Percentiles rank a stretch among this genome's conserved stretches.
Evolutionary conservation across 345 rosid species (phyloP).

Genomic region (Linum usitatissimum): DNA sequence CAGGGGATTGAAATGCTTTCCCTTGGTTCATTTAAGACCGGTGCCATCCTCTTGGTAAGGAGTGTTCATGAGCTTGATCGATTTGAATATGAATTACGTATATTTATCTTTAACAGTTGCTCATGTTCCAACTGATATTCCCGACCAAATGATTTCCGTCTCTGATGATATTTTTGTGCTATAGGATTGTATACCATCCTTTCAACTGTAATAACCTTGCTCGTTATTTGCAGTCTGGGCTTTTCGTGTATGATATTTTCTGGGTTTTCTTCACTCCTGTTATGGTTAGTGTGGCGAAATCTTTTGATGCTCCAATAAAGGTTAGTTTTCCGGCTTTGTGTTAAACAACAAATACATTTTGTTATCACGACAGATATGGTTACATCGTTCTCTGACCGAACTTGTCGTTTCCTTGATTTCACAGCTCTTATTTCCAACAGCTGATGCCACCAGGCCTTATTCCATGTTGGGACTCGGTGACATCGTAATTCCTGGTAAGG

Average conservation of each 20-base stretch:
- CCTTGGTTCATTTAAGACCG: conserved; percentile 94
- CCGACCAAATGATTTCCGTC: background rate
- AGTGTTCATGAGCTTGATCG: conserved; percentile 1
- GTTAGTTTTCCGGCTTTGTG: conserved; percentile 32
- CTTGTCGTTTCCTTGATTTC: conserved; percentile 2
- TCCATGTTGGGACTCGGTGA: conserved; percentile 99
- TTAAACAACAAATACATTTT: background rate
- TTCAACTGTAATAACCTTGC: background rate
- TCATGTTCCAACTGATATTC: background rate
- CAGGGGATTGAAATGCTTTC: conserved; percentile 99
- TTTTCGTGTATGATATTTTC: conserved; percentile 91
- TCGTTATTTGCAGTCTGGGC: conserved; percentile 58
- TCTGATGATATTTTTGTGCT: background rate
- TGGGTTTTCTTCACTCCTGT: conserved; percentile 99
- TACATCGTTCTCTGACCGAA: conserved; percentile 1
- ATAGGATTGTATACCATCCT: background rate
- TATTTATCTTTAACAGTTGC: too few relatives aligned
- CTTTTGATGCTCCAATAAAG: conserved; percentile 99
- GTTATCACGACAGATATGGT: background rate
- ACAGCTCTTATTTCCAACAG: conserved; percentile 94
- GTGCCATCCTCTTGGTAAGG: conserved; percentile 89
- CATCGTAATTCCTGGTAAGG: conserved; percentile 92
- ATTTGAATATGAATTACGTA: background rate
- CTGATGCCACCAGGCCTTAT: conserved; percentile 60
- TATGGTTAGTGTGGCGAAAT: conserved; percentile 98